phyloP scores from a whole-genome alignment of 1,284 basidiomycete genomes.

The Ceratobasidium sp. region DNA sequence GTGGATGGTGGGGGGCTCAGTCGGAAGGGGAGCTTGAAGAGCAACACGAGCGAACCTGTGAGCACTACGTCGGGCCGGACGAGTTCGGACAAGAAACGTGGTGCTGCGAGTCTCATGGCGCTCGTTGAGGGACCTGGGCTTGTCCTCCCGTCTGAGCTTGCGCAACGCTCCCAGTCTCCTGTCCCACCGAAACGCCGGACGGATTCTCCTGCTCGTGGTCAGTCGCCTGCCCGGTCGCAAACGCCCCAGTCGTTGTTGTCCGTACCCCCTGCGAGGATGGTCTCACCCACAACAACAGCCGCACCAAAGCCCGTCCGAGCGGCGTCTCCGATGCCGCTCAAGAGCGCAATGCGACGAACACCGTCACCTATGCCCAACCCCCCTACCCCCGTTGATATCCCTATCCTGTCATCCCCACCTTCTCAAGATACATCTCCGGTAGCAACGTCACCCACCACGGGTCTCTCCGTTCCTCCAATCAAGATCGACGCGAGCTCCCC shows the following conservation, averaged over 20 bases:
- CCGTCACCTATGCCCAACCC: conserved; percentile 28
- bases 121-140: conserved; percentile 28
- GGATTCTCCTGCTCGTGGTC: not conserved
- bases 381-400: not conserved
- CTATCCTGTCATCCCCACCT: not conserved
- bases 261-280: conserved; percentile 40
- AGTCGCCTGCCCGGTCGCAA: conserved; percentile 1
- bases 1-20: conserved; percentile 37
- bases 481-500: conserved; percentile 32
- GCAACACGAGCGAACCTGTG: conserved; percentile 37
- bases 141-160: conserved; percentile 3
- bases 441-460: not conserved
- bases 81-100: not conserved
- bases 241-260: conserved; percentile 27
- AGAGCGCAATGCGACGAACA: conserved; percentile 65
- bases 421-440: not conserved
- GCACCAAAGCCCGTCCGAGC: conserved; percentile 32
- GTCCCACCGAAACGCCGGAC: not conserved
- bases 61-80: not conserved
- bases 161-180: conserved; percentile 20
- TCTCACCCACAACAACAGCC: conserved; percentile 42
- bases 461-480: conserved; percentile 41
- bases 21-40: conserved; percentile 40
- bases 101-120: conserved; percentile 23
- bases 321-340: conserved; percentile 61